Base-by-base conservation (phyloP, 2,329 filamentous ascomycete species). In the Talaromyces sp. region DNA sequence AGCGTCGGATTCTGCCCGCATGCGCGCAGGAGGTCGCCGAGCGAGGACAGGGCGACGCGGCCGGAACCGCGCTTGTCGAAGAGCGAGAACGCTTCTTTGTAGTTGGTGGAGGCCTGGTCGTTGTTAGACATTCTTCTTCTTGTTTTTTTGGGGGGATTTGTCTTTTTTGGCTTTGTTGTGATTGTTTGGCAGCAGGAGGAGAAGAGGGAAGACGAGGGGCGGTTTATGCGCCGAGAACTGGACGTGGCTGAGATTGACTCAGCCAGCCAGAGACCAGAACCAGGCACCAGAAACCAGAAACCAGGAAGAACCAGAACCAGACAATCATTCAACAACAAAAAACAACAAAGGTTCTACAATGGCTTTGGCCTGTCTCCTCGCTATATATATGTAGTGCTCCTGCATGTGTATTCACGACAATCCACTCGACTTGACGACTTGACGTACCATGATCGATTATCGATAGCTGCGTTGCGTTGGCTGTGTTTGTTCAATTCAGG, bases 81-180 rank as follows among this genome's bases (percentile, higher is more conserved):
- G 77, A 99, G 90, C 72, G 93, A 93, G 81, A 99, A 99, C 70
- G 95, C 95, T 89, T 99, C 95, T 85, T 98, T 98, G 91, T 98
- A 99, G 89, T 99, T 98, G 82, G 94, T 98, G 65, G 86, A 87
- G 75, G 86, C 84, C 86, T 88, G 85, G 42, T 74, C 71, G 65
- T 63, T 68, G 68, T 63, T 63, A 56, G 69, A 64, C 66, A 70
- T 73, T 62, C 68, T 72, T 65, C 8, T 40, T 12, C 12, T 8
- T 27, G 14, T 47, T 10, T 23, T 8, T 23, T 6, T 47, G 42
- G 8, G 23, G 23, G 23, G 23, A 23, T 23, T 23, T 23, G 23
- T 23, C 23, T 23, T 23, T 23, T 23, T 23, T 23, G 23, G 23
- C 23, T 23, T 23, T 23, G 23, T 23, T 14, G 16, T n/a, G 36